Conservation (phyloP, 2,329 filamentous ascomycete genomes). For the Calonectria pseudoreteaudii region DNA sequence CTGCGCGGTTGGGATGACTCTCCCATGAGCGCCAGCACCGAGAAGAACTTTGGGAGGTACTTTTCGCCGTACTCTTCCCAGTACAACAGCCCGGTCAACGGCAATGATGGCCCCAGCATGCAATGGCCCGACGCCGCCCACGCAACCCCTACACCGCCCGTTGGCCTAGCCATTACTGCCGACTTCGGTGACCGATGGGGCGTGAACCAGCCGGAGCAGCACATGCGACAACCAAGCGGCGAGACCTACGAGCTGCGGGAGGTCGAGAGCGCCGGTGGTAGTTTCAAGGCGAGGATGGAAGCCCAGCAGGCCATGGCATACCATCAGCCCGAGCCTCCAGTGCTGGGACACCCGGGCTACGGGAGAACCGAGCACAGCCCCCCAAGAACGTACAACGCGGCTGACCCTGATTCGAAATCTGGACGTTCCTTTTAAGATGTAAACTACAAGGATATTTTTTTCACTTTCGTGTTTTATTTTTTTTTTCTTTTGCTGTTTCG, state of each 20-base stretch:
- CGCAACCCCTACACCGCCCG: conserved; percentile 5
- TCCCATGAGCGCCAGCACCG: conserved; percentile 57
- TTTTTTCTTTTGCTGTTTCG: background rate
- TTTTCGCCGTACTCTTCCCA: conserved; percentile 71
- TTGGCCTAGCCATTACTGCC: conserved; percentile 10
- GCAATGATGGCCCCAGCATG: conserved; percentile 12
- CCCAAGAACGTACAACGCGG: background rate
- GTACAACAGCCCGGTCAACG: conserved; percentile 68
- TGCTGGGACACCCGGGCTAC: background rate
- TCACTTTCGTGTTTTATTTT: background rate
- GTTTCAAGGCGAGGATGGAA: conserved; percentile 9
- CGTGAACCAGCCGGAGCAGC: background rate
- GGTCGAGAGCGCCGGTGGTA: conserved; percentile 14
- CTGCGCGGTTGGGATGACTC: conserved; percentile 66
- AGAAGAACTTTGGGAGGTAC: conserved; percentile 58
- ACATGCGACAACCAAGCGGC: background rate
- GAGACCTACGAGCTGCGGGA: conserved; percentile 10
- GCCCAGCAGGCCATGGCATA: background rate
- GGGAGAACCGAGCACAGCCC: background rate
- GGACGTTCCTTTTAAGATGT: background rate
- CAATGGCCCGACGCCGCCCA: conserved; percentile 10
- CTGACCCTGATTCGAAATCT: background rate
- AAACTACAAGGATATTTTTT: background rate
- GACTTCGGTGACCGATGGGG: conserved; percentile 14
- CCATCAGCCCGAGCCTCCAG: background rate